Percentiles rank a stretch among this genome's conserved stretches.
These are phyloP conservation scores for Hymenoscyphus linearis DNA, from an alignment of 2,329 filamentous ascomycete species.

Conservation along the genomic window DNA sequence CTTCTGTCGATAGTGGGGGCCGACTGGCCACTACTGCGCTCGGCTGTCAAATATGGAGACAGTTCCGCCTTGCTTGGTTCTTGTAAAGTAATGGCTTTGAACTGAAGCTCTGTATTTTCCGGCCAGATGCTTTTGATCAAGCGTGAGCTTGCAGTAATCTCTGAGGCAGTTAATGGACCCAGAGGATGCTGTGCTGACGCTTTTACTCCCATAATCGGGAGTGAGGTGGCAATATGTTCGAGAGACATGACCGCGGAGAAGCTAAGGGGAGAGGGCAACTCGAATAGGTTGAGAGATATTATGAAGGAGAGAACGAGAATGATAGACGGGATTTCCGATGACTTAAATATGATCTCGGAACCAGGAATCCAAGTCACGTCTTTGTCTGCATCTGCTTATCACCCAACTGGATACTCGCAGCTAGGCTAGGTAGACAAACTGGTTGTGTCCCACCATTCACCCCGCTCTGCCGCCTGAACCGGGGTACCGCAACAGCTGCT, in stretches of 20 bases:
- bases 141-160: conserved; percentile 47
- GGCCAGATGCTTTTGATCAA: conserved; percentile 52
- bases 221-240: conserved; percentile 23
- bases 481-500: neutral
- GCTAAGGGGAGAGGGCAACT: neutral
- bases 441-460: neutral
- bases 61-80: conserved; percentile 51
- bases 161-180: conserved; percentile 50
- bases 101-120: conserved; percentile 49
- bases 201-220: conserved; percentile 24
- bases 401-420: neutral
- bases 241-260: conserved; percentile 18
- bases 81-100: conserved; percentile 57
- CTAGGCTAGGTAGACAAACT: no score
- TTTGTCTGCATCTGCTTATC: neutral
- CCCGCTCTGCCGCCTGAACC: neutral
- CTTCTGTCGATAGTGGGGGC: conserved; percentile 42
- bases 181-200: conserved; percentile 45
- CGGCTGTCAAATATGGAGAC: conserved; percentile 45
- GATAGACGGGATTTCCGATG: neutral
- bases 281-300: neutral
- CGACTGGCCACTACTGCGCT: conserved; percentile 36
- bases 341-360: neutral
- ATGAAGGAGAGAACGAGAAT: neutral
- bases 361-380: neutral